Evolutionary conservation across 2,329 filamentous ascomycete species (phyloP).

Genomic region (Fusarium solani-melongenae): DNA sequence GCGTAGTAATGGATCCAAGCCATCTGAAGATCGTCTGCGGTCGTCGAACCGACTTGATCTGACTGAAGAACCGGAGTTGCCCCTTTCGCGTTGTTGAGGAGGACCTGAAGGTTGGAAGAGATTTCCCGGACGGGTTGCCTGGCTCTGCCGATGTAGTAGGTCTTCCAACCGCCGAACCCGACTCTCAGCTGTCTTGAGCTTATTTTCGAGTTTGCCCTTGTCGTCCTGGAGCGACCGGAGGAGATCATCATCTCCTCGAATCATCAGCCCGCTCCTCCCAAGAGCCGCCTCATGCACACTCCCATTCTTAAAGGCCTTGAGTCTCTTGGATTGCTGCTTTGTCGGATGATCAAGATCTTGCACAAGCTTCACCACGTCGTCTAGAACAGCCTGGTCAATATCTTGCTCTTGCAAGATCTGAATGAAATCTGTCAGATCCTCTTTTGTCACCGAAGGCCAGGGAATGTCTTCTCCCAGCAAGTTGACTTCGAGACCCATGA

Average conservation of each 20-base stretch:
- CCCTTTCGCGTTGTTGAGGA: slow-evolving; percentile 60
- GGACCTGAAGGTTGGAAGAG: slow-evolving; percentile 63
- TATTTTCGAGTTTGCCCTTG: slow-evolving; percentile 78
- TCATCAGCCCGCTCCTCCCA: slow-evolving; percentile 85
- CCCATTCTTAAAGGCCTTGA: slow-evolving; percentile 96
- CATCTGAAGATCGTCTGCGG: slow-evolving; percentile 59
- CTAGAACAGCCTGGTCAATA: slow-evolving; percentile 72
- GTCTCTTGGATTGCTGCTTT: slow-evolving; percentile 84
- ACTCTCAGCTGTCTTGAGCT: slow-evolving; percentile 85
- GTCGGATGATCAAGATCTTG: slow-evolving; percentile 85
- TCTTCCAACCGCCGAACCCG: slow-evolving; percentile 92
- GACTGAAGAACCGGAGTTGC: slow-evolving; percentile 62
- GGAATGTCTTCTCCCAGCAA: slow-evolving; percentile 80
- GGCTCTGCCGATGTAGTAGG: slow-evolving; percentile 84
- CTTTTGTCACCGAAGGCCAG: slow-evolving; percentile 82
- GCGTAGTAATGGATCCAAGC: slow-evolving; percentile 57
- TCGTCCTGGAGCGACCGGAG: slow-evolving; percentile 83
- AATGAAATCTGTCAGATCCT: slow-evolving; percentile 82
- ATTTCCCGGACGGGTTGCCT: slow-evolving; percentile 65
- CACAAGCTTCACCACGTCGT: slow-evolving; percentile 80
- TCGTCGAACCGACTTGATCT: slow-evolving; percentile 58
- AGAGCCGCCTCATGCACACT: slow-evolving; percentile 92
- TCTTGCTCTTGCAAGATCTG: slow-evolving; percentile 72
- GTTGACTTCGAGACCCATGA: slow-evolving; percentile 86
- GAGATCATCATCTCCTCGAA: slow-evolving; percentile 89